Percentiles rank a stretch among this genome's conserved stretches.
Conservation (phyloP, 129 eudicot species). For the Artemisia argyi region DNA sequence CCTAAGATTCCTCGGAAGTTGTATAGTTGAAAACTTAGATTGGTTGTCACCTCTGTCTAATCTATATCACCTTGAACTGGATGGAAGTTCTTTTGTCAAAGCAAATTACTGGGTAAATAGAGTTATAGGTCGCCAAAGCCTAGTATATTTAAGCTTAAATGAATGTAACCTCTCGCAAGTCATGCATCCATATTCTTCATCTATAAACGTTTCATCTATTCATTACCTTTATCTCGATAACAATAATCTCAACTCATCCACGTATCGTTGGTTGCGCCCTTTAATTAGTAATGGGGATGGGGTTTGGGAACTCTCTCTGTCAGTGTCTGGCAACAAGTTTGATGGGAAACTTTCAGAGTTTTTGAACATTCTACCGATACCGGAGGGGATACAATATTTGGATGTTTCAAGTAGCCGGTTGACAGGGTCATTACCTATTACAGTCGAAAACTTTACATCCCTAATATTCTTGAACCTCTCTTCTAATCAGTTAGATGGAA, state of each 20-base stretch:
- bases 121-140: not conserved
- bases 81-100: not conserved
- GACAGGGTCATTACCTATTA: too few species aligned
- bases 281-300: too few species aligned
- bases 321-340: too few species aligned
- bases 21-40: conserved; percentile 4
- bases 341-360: too few species aligned
- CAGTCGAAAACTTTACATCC: too few species aligned
- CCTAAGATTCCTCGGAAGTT: not conserved
- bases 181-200: conserved; percentile 11
- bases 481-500: too few species aligned
- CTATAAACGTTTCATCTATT: conserved; percentile 3
- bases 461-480: too few species aligned
- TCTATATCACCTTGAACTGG: not conserved
- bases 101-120: not conserved
- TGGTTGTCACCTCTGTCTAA: not conserved
- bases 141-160: not conserved
- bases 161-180: conserved; percentile 8
- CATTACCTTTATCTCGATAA: not conserved
- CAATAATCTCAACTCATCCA: conserved; percentile 13
- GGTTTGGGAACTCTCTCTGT: too few species aligned
- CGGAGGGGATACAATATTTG: too few species aligned
- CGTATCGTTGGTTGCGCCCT: conserved; percentile 4
- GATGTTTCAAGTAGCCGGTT: too few species aligned
- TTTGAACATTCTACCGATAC: too few species aligned